Evolutionary conservation across 2,329 filamentous ascomycete genomes (phyloP), one percentile per base, ranked within the genome.

Genomic region (Cercospora zeina): DNA sequence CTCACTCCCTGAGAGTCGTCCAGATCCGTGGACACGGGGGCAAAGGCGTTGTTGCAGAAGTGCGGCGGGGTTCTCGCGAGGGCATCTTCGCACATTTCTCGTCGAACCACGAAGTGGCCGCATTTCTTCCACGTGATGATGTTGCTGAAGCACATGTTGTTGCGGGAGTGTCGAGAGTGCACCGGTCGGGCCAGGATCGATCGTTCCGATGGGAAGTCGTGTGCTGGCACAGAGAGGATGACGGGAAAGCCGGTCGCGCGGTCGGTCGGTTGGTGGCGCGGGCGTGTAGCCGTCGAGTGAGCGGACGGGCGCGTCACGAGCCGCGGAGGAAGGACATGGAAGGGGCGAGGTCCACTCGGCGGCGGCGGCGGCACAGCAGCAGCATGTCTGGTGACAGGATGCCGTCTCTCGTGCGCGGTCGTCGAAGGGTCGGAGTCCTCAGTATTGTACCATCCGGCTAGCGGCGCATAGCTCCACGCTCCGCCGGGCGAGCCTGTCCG

Each of bases 91-190:
- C 65, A 67, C 21, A 54, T 51, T 36, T 64, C 59, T 34, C 58
- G 54, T 30, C 65, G 53, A 24, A 64, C 64, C 21, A 45, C 61
- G 53, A 61, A 67, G 34, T 67, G 65, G 6, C 65, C 65, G 27
- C 65, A 64, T 30, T 47, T 61, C 27, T 59, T 55, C 65, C 65
- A 67, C 3, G 65, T 66, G 14, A 61, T 62, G n/a, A 62, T 63
- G 42, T 64, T 64, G 36, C 63, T 66, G 57, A 59, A 66, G 53
- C 65, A 67, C 65, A 67, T 67, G 19, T 34, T 58, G 54, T 34
- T 27, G 45, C 21, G 47, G 30, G 24, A n/a, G 24, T n/a, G 47
- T 14, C 30, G 24, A 27, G 11, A 21, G 24, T 51, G 47, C 13
- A 21, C 21, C 19, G 27, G 54, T 30, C 54, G 54, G 42, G 37